Conservation (phyloP, 192 early-diverging fungal species). For the Allomyces arbusculus region DNA sequence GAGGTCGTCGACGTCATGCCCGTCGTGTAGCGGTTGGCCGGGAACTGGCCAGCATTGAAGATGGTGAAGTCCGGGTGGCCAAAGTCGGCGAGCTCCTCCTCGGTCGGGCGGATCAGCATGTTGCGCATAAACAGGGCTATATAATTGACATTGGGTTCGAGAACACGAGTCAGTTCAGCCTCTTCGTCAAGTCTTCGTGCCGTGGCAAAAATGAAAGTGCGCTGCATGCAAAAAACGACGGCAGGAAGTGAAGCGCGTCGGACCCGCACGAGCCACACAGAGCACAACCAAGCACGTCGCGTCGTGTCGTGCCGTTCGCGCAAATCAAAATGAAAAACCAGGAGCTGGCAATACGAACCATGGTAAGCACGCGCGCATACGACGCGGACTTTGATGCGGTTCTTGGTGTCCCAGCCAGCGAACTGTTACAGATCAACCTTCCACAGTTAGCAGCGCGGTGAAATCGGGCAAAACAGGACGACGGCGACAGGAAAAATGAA, state of each 20-base stretch:
- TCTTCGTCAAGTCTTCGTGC: background rate
- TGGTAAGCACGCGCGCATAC: slow-evolving; percentile 91
- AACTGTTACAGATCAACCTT: slow-evolving; percentile 11
- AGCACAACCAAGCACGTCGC: too few relatives aligned
- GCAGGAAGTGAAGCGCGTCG: too few relatives aligned
- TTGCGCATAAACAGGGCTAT: slow-evolving; percentile 82
- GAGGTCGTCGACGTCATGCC: slow-evolving; percentile 90
- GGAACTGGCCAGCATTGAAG: slow-evolving; percentile 90
- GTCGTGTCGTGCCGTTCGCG: background rate
- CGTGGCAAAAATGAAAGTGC: background rate
- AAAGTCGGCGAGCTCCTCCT: slow-evolving; percentile 79
- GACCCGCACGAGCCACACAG: too few relatives aligned
- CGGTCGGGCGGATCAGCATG: slow-evolving; percentile 92
- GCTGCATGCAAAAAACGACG: too few relatives aligned
- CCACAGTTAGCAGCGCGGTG: too few relatives aligned
- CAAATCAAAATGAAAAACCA: background rate
- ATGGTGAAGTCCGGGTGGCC: slow-evolving; percentile 97
- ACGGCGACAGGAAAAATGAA: too few relatives aligned
- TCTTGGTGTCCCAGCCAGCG: slow-evolving; percentile 97
- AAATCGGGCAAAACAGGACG: too few relatives aligned
- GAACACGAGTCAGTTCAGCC: background rate
- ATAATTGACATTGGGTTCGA: background rate
- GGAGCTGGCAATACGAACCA: slow-evolving; percentile 4
- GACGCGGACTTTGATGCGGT: slow-evolving; percentile 91
- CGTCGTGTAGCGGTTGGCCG: slow-evolving; percentile 77